phyloP scores from a whole-genome alignment of 768 basidiomycete genomes.

The Phylloporus sp. region DNA sequence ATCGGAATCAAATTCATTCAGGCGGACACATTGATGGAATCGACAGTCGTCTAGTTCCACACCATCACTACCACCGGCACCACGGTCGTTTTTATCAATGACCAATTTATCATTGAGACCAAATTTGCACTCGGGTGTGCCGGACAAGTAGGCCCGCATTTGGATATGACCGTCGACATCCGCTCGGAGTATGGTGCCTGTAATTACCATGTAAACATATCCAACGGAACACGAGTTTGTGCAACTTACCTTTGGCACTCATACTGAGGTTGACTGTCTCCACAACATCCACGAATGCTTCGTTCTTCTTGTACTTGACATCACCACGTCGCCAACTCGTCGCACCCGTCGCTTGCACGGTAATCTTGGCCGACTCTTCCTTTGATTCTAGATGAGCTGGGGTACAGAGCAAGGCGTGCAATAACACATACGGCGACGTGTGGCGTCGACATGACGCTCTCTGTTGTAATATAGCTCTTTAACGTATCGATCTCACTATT shows the following conservation, averaged over 20 bases:
- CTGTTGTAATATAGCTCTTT: slow-evolving; percentile 97
- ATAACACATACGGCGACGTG: slow-evolving; percentile 64
- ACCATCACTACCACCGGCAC: slow-evolving; percentile 55
- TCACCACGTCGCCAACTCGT: slow-evolving; percentile 95
- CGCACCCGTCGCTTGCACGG: slow-evolving; percentile 93
- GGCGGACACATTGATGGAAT: slow-evolving; percentile 96
- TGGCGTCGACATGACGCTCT: slow-evolving; percentile 86
- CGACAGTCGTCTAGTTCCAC: slow-evolving; percentile 98
- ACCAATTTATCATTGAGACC: slow-evolving; percentile 98
- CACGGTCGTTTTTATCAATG: slow-evolving; percentile 74
- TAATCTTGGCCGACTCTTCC: slow-evolving; percentile 98
- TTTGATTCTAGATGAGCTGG: slow-evolving; percentile 28
- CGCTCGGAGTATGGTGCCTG: slow-evolving; percentile 87
- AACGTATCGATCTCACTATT: slow-evolving; percentile 98
- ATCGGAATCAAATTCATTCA: slow-evolving; percentile 91
- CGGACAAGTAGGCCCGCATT: slow-evolving; percentile 96
- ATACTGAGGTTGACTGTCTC: slow-evolving; percentile 95
- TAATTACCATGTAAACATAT: slow-evolving; percentile 1
- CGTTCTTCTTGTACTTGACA: slow-evolving; percentile 99
- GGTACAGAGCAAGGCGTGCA: not conserved
- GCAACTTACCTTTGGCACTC: slow-evolving; percentile 78
- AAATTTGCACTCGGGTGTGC: slow-evolving; percentile 98
- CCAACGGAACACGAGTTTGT: not conserved
- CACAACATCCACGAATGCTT: slow-evolving; percentile 99
- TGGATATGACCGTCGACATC: slow-evolving; percentile 98